phyloP scores from a whole-genome alignment of 2,329 filamentous ascomycete species.

The Neodidymelliopsis sp. region DNA sequence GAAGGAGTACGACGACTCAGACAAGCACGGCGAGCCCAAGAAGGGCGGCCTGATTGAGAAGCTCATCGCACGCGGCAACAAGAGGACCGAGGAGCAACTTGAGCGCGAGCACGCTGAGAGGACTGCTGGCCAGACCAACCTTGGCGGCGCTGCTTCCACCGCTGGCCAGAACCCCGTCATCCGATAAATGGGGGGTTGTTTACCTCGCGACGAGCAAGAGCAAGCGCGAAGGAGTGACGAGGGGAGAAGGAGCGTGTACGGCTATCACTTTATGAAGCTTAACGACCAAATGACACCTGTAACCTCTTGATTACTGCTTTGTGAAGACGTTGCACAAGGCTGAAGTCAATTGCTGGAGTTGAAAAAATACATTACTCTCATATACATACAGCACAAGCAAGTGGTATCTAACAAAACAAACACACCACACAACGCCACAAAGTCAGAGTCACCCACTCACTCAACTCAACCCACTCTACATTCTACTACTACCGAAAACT shows the following conservation, averaged over 20 bases:
- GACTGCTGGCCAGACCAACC: conserved; percentile 22
- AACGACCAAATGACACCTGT: conserved; percentile 11
- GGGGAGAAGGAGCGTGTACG: conserved; percentile 4
- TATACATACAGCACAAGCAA: neutral
- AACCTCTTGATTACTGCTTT: neutral
- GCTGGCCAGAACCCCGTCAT: conserved; percentile 21
- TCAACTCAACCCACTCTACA: too few species aligned
- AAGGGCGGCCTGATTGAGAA: conserved; percentile 44
- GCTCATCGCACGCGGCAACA: conserved; percentile 46
- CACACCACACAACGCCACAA: neutral
- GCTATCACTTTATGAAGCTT: neutral
- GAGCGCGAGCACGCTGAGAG: conserved; percentile 34
- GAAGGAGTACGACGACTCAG: conserved; percentile 47
- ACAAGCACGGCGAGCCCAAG: conserved; percentile 40
- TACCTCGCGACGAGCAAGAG: conserved; percentile 12
- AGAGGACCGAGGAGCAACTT: conserved; percentile 46
- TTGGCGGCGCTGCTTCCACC: conserved; percentile 8
- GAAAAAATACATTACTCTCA: too few species aligned
- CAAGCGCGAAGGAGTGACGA: conserved; percentile 1
- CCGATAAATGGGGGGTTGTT: conserved; percentile 8
- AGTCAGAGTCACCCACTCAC: neutral
- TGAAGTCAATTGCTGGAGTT: conserved; percentile 22
- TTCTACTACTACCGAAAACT: too few species aligned
- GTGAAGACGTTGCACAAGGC: conserved; percentile 6
- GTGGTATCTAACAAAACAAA: neutral